Percentiles rank a stretch among this genome's conserved stretches.
Conservation (phyloP, 2,329 filamentous ascomycete genomes). For the Tolypocladium album region DNA sequence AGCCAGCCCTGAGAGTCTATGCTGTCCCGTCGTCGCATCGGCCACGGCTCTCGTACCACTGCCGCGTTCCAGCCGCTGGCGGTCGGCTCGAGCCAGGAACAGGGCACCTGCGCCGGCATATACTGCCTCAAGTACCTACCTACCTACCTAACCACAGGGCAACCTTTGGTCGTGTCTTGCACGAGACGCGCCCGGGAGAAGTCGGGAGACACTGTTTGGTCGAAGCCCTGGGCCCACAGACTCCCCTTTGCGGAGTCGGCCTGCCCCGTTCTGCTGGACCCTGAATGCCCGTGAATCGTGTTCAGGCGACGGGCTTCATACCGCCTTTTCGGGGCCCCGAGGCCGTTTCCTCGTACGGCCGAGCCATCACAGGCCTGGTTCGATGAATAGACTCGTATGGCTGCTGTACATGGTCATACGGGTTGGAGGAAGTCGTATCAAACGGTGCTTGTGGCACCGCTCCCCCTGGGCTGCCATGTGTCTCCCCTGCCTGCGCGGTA, state of each 20-base stretch:
- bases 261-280: not conserved
- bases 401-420: not conserved
- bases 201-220: not conserved
- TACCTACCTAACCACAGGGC: too few species aligned
- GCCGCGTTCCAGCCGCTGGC: not conserved
- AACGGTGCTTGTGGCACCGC: not conserved
- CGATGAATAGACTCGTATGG: too few species aligned
- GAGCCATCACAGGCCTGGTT: not conserved
- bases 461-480: not conserved
- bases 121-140: not conserved
- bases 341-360: too few species aligned
- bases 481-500: not conserved
- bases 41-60: not conserved
- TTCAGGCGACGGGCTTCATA: not conserved
- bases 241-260: not conserved
- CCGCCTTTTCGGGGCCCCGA: not conserved
- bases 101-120: not conserved
- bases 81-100: not conserved
- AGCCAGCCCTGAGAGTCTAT: not conserved
- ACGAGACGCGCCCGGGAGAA: not conserved
- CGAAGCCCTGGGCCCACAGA: not conserved
- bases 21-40: not conserved
- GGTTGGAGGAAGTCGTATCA: not conserved
- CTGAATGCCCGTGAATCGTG: not conserved
- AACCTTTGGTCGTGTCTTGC: not conserved